Conservation (phyloP, 495 filamentous ascomycete species). For the Aspergillus cavernicola region DNA sequence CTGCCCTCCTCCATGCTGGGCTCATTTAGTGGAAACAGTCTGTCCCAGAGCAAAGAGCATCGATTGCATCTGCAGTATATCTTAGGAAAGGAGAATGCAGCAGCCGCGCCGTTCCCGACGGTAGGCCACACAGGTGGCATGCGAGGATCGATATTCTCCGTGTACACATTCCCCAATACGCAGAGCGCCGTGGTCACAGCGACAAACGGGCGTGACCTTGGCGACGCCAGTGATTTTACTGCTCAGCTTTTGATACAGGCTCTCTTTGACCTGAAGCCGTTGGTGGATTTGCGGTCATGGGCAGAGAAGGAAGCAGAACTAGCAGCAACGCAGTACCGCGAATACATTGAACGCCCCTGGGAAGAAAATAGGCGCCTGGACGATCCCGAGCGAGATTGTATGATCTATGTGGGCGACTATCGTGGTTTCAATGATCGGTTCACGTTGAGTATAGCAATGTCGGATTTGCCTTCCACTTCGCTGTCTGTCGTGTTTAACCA, state of each 20-base stretch:
- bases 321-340: background rate
- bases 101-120: background rate
- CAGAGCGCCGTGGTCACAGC: constrained; percentile 15
- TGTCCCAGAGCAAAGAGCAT: constrained; percentile 3
- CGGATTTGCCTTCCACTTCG: background rate
- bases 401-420: constrained; percentile 1
- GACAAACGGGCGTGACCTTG: constrained; percentile 13
- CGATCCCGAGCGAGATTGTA: background rate
- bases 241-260: constrained; percentile 17
- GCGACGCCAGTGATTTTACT: constrained; percentile 18
- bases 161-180: constrained; percentile 17
- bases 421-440: background rate
- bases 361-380: background rate
- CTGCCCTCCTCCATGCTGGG: constrained; percentile 18
- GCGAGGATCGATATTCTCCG: constrained; percentile 8
- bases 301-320: constrained; percentile 6
- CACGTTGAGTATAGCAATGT: background rate
- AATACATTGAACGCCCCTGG: constrained; percentile 7
- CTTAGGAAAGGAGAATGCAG: constrained; percentile 8
- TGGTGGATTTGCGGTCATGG: constrained; percentile 6
- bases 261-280: constrained; percentile 17
- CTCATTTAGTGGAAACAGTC: constrained; percentile 4
- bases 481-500: constrained; percentile 9
- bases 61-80: constrained; percentile 10
- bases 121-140: constrained; percentile 15